Conservation (phyloP, 2,329 filamentous ascomycete species). For the Stagonosporopsis vannaccii region DNA sequence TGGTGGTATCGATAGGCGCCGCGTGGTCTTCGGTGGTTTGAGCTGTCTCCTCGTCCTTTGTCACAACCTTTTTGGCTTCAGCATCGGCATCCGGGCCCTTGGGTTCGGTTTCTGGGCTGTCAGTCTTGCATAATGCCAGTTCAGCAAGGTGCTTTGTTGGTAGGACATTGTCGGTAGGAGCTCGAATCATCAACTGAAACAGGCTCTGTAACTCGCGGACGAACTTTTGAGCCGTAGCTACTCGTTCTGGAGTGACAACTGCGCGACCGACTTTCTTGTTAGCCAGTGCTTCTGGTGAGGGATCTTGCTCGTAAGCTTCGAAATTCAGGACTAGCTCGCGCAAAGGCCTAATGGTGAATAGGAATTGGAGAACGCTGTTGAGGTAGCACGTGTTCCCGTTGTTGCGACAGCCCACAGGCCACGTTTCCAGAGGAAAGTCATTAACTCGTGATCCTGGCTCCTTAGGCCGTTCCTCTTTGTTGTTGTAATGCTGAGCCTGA, state of each 20-base stretch:
- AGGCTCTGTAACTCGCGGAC: conserved; percentile 74
- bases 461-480: conserved; percentile 17
- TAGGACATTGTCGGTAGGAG: conserved; percentile 67
- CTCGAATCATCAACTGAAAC: conserved; percentile 74
- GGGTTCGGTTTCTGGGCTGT: conserved; percentile 46
- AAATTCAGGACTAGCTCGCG: conserved; percentile 82
- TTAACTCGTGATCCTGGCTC: conserved; percentile 28
- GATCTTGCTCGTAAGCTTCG: conserved; percentile 72
- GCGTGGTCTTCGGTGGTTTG: background rate
- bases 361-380: conserved; percentile 94
- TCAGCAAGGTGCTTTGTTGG: conserved; percentile 81
- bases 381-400: conserved; percentile 98
- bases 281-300: conserved; percentile 68
- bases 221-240: conserved; percentile 73
- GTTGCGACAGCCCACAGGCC: conserved; percentile 87
- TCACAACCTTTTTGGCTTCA: conserved; percentile 53
- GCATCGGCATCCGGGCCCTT: conserved; percentile 53
- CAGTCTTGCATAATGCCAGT: conserved; percentile 72
- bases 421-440: conserved; percentile 53
- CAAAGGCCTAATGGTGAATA: conserved; percentile 85
- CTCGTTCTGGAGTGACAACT: conserved; percentile 66
- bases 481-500: conserved; percentile 34
- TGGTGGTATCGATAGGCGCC: conserved; percentile 31
- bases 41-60: conserved; percentile 22
- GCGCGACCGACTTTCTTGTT: conserved; percentile 78